Conservation (phyloP, 2,329 filamentous ascomycete species). For the Colletotrichum nymphaeae region DNA sequence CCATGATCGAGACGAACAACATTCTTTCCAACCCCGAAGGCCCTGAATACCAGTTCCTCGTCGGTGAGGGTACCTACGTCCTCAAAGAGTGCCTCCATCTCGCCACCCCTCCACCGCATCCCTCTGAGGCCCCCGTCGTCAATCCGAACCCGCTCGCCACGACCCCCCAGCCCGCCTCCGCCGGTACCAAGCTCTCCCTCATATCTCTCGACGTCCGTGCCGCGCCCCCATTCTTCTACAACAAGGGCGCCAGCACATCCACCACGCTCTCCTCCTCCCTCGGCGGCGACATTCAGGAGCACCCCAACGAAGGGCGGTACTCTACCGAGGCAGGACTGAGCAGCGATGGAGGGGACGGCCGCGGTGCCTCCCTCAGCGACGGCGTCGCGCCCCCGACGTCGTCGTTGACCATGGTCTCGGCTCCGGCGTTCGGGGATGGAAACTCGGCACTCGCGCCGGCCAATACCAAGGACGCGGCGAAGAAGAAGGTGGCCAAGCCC, state of each 20-base stretch:
- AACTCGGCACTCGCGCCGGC: constrained; percentile 78
- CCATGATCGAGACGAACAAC: constrained; percentile 95
- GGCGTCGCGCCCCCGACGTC: constrained; percentile 49
- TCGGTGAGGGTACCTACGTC: constrained; percentile 95
- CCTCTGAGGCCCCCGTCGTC: constrained; percentile 86
- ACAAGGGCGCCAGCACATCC: constrained; percentile 58
- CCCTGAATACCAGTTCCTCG: constrained; percentile 88
- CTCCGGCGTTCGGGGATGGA: constrained; percentile 85
- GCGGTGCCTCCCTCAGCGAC: constrained; percentile 64
- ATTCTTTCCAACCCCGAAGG: constrained; percentile 82
- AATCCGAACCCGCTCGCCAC: constrained; percentile 95
- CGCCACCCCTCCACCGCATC: constrained; percentile 94
- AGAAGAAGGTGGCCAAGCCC: constrained; percentile 79
- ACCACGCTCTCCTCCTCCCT: constrained; percentile 61
- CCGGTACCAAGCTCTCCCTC: constrained; percentile 86
- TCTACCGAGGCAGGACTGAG: constrained; percentile 70
- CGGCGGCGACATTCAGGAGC: constrained; percentile 68
- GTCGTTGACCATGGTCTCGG: constrained; percentile 54
- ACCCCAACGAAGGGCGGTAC: constrained; percentile 68
- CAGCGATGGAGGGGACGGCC: constrained; percentile 62
- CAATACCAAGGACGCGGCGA: constrained; percentile 77
- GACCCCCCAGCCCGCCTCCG: constrained; percentile 82
- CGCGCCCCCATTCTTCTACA: constrained; percentile 65
- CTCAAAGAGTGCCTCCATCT: constrained; percentile 92
- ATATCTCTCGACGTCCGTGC: constrained; percentile 75